A percentile compares a stretch with the other conserved stretches of the same genome.
Evolutionary conservation across 2,329 filamentous ascomycete species (phyloP).

Genomic region (Fusarium sp.): DNA sequence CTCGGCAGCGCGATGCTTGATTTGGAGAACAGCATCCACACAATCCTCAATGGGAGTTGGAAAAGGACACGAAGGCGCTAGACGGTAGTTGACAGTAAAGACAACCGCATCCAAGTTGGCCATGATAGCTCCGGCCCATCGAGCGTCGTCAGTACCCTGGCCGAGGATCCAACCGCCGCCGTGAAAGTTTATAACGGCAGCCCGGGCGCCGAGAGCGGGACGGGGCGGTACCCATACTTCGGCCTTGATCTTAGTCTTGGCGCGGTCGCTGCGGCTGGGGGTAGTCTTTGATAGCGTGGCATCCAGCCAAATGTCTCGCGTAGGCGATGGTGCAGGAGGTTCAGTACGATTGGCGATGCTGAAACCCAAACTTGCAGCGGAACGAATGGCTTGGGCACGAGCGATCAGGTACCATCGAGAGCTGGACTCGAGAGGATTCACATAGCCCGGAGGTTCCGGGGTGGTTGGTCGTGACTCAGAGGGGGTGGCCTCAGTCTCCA

Average conservation of each 20-base stretch:
- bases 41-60: constrained; percentile 74
- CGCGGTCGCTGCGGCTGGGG: constrained; percentile 47
- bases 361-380: constrained; percentile 57
- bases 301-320: constrained; percentile 56
- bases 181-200: constrained; percentile 73
- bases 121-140: constrained; percentile 67
- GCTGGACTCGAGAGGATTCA: constrained; percentile 57
- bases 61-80: constrained; percentile 72
- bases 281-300: constrained; percentile 53
- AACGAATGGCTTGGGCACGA: constrained; percentile 57
- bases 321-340: constrained; percentile 53
- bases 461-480: constrained; percentile 47
- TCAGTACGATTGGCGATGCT: constrained; percentile 56
- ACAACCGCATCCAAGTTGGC: constrained; percentile 66
- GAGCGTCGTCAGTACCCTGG: constrained; percentile 70
- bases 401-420: constrained; percentile 58
- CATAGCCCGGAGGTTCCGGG: constrained; percentile 53
- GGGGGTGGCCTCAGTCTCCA: constrained; percentile 46
- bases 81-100: constrained; percentile 74
- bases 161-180: constrained; percentile 75
- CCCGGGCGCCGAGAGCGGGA: constrained; percentile 52
- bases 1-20: constrained; percentile 65
- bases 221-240: constrained; percentile 59
- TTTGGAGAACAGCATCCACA: constrained; percentile 71
- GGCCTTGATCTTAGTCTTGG: constrained; percentile 55